These are phyloP conservation scores for Chrysanthemum lavandulifolium DNA, from an alignment of 129 eudicot genomes.

Conservation along the genomic window DNA sequence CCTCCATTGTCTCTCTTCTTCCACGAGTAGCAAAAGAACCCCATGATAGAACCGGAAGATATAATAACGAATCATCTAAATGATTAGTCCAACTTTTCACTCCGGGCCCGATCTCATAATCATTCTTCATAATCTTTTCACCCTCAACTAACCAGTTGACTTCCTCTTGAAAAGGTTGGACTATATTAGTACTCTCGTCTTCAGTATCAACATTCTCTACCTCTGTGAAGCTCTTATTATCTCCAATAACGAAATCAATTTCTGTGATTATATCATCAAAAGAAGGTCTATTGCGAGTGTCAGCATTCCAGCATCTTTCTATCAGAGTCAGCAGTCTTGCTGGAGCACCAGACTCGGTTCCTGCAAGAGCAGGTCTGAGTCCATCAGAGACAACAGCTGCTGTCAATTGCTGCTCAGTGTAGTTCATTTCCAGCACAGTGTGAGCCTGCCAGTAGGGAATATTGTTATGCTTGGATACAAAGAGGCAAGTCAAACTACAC, in stretches of 20 bases:
- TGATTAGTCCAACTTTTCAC: conserved; percentile 30
- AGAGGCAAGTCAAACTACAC: background rate
- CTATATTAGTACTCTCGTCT: conserved; percentile 24
- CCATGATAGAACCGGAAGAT: conserved; percentile 71
- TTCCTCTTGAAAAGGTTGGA: conserved; percentile 39
- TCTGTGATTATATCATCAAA: conserved; percentile 68
- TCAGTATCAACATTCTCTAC: conserved; percentile 25
- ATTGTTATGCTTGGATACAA: conserved; percentile 3
- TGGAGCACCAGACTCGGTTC: conserved; percentile 50
- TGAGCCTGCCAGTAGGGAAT: conserved; percentile 69
- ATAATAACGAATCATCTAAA: conserved; percentile 31
- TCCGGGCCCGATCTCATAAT: conserved; percentile 26
- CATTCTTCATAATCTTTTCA: conserved; percentile 37
- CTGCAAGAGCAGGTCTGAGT: conserved; percentile 81
- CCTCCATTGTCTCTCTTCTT: conserved; percentile 97
- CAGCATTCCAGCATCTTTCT: conserved; percentile 74
- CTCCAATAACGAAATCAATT: conserved; percentile 45
- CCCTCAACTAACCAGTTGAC: conserved; percentile 78
- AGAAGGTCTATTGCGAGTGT: conserved; percentile 68
- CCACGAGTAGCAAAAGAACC: conserved; percentile 97
- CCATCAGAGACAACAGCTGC: conserved; percentile 88
- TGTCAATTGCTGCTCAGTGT: conserved; percentile 88
- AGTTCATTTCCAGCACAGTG: conserved; percentile 96
- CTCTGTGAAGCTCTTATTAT: conserved; percentile 19
- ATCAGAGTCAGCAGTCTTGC: conserved; percentile 54